Conservation (phyloP, 2,329 filamentous ascomycete genomes). For the Alternaria metachromatica region DNA sequence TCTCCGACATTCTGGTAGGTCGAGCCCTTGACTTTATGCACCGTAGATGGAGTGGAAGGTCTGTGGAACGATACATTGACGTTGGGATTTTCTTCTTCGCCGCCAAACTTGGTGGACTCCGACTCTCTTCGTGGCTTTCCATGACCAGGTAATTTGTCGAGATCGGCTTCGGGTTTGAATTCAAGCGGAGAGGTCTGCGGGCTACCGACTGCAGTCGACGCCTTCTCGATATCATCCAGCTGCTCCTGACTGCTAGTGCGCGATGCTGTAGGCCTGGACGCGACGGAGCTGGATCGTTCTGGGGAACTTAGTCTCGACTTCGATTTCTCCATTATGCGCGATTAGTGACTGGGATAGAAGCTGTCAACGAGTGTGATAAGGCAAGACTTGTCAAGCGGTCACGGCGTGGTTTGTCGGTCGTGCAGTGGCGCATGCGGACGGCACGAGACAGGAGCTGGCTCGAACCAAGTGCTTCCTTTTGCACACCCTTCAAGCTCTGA, state of each 20-base stretch:
- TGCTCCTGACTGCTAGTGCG: conserved; percentile 38
- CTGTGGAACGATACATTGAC: conserved; percentile 49
- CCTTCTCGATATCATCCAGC: conserved; percentile 33
- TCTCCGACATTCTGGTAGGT: conserved; percentile 53
- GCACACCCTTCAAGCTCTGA: neutral
- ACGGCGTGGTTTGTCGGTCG: neutral
- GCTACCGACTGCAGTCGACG: conserved; percentile 34
- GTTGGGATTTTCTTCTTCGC: conserved; percentile 52
- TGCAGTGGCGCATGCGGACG: conserved; percentile 1
- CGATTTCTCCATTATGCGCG: conserved; percentile 28
- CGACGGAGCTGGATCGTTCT: conserved; percentile 35
- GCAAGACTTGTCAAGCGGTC: conserved; percentile 5
- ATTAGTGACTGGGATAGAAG: conserved; percentile 1
- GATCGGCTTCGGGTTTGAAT: conserved; percentile 41
- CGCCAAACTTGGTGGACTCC: conserved; percentile 45
- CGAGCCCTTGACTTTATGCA: conserved; percentile 48
- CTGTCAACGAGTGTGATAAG: neutral
- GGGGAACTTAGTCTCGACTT: conserved; percentile 26
- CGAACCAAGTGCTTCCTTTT: neutral
- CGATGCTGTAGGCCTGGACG: conserved; percentile 30
- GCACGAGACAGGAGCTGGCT: neutral
- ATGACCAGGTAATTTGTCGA: conserved; percentile 35
- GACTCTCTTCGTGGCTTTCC: conserved; percentile 39
- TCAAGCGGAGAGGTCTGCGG: conserved; percentile 34
- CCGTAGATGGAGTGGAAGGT: conserved; percentile 47